Evolutionary conservation across 2,329 filamentous ascomycete species (phyloP), one percentile per base, ranked within the genome.

Genomic region (Xylaria sp.): DNA sequence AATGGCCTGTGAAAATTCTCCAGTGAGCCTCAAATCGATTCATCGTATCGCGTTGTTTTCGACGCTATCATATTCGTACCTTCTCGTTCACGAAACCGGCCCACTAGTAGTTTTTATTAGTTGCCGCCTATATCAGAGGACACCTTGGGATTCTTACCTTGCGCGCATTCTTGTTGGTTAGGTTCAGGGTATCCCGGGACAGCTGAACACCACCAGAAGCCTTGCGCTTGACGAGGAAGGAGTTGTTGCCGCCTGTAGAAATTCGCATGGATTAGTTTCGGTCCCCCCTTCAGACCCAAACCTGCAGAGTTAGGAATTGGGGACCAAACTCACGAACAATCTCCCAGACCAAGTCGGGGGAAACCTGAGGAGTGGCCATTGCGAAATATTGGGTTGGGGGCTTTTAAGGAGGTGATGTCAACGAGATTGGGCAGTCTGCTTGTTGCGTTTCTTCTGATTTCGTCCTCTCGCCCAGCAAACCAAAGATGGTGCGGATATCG

Each of bases 51-150:
- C 17, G 32, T 57, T 45, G 34, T 30, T 55, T 53, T 56, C 47
- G 8, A 30, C 12, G 47, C 21, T 39, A 48, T 71, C 36, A 61
- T 67, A 47, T 58, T 73, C 79, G 73, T 92, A 96, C 93, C 92
- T 97, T 96, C 82, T 91, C 89, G 87, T 97, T 97, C 84, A 93
- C 90, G 84, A 94, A 97, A 80, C 96, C 96, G 78, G 93, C 93
- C 84, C 97, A 89, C 93, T 97, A 80, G 71, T 53, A 58, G 32
- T 45, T 34, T 24, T 34, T 65, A 75, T 86, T 79, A 85, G 81
- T 74, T 34, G 60, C 54, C 60, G 47, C 65, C 58, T 54, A 51
- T 66, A 57, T 12, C 3, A 45, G 21, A 32, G 5, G 34, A 65
- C 45, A n/a, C 42, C 42, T 12, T 30, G 24, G 17, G 36, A 30